Percentiles rank a stretch among this genome's conserved stretches.
Conservation (phyloP, 2,329 filamentous ascomycete genomes). For the Aspergillus fischeri region DNA sequence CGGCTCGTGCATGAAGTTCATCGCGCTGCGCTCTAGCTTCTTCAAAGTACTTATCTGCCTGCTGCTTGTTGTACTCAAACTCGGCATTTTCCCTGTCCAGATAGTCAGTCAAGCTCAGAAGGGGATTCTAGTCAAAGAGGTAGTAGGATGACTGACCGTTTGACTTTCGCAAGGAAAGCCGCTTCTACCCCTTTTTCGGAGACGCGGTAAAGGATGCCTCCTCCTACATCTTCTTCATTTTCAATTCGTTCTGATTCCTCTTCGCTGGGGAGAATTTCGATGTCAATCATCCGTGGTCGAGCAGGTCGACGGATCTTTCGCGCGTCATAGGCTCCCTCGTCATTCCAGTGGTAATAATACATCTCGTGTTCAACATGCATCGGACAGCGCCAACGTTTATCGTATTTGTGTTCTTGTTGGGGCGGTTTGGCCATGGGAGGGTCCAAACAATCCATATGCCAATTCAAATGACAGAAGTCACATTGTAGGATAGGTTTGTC, state of each 20-base stretch:
- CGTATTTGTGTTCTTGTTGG: slow-evolving; percentile 44
- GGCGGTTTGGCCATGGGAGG: slow-evolving; percentile 78
- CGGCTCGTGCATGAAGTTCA: slow-evolving; percentile 21
- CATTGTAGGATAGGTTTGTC: slow-evolving; percentile 78
- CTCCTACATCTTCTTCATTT: slow-evolving; percentile 57
- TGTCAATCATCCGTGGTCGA: slow-evolving; percentile 59
- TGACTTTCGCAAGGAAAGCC: slow-evolving; percentile 66
- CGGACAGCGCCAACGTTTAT: slow-evolving; percentile 76
- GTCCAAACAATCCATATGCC: slow-evolving; percentile 90
- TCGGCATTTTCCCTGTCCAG: slow-evolving; percentile 19
- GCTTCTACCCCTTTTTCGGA: slow-evolving; percentile 62
- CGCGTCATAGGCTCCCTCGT: slow-evolving; percentile 51
- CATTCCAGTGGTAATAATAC: slow-evolving; percentile 33
- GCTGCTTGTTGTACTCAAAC: slow-evolving; percentile 15
- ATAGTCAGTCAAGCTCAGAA: slow-evolving; percentile 7
- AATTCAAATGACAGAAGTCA: slow-evolving; percentile 74
- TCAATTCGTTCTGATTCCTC: slow-evolving; percentile 54
- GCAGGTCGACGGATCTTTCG: slow-evolving; percentile 31
- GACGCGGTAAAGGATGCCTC: slow-evolving; percentile 63
- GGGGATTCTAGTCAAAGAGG: not conserved
- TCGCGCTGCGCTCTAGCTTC: slow-evolving; percentile 23
- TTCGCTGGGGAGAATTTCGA: slow-evolving; percentile 58
- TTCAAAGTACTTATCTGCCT: slow-evolving; percentile 19
- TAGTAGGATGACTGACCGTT: slow-evolving; percentile 31
- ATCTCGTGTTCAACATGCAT: slow-evolving; percentile 78